phyloP scores from a whole-genome alignment of 192 early-diverging fungal species.

The Rhizophagus prolifer region DNA sequence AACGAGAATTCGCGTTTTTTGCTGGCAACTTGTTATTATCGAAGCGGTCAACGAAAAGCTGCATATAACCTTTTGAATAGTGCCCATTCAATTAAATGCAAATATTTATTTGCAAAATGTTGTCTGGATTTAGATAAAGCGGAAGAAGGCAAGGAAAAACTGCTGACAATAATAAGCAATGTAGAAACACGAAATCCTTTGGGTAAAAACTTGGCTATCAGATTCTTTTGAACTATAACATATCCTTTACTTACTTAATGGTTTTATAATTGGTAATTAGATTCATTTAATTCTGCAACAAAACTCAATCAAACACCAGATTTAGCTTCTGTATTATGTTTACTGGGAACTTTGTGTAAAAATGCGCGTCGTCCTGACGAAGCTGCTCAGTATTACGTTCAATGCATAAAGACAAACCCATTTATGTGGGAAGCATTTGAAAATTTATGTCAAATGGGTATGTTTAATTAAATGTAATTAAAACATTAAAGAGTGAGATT shows the following conservation, averaged over 20 bases:
- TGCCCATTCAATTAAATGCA: conserved; percentile 28
- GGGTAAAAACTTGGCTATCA: conserved; percentile 25
- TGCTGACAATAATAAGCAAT: conserved; percentile 8
- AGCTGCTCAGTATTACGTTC: conserved; percentile 42
- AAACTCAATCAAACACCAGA: conserved; percentile 17
- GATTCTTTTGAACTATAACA: conserved; percentile 6
- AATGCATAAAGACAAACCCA: conserved; percentile 42
- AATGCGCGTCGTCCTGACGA: conserved; percentile 35
- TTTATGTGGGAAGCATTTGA: conserved; percentile 55
- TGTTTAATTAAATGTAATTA: neutral
- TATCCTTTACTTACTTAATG: conserved; percentile 5
- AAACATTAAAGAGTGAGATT: neutral
- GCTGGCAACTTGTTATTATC: conserved; percentile 43
- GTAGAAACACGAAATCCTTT: neutral
- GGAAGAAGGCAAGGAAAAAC: conserved; percentile 33
- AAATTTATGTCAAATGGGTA: conserved; percentile 51
- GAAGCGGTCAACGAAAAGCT: conserved; percentile 33
- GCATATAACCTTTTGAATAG: conserved; percentile 38
- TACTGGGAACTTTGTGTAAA: conserved; percentile 34
- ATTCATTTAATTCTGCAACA: neutral
- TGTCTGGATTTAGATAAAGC: conserved; percentile 42
- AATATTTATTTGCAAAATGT: conserved; percentile 46
- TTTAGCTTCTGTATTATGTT: conserved; percentile 25
- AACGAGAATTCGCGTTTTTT: conserved; percentile 36
- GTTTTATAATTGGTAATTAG: neutral